phyloP scores from a whole-genome alignment of 2,329 filamentous ascomycete species.

The Claviceps africana region DNA sequence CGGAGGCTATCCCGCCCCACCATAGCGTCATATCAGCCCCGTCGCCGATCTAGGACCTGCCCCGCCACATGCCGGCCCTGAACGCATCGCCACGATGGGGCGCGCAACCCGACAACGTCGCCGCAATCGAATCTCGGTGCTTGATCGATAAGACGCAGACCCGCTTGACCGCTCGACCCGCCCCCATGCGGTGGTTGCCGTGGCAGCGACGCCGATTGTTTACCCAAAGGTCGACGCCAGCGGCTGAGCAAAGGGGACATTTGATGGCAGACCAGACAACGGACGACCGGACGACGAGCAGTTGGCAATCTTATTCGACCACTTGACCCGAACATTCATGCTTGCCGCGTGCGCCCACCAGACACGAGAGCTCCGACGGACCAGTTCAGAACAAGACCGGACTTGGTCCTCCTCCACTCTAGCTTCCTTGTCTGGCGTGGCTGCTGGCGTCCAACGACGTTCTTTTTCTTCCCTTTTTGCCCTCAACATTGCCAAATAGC shows the following conservation, averaged over 20 bases:
- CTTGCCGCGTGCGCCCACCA: too few species aligned
- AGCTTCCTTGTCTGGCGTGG: background rate
- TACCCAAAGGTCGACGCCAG: slow-evolving; percentile 8
- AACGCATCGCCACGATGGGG: too few species aligned
- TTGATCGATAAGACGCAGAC: too few species aligned
- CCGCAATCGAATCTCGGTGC: too few species aligned
- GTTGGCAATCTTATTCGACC: too few species aligned
- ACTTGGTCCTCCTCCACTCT: background rate
- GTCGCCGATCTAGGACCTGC: too few species aligned
- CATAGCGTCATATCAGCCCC: background rate
- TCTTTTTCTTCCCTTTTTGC: background rate
- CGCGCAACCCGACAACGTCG: too few species aligned
- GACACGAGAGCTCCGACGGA: too few species aligned
- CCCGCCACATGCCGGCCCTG: background rate
- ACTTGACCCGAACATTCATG: too few species aligned
- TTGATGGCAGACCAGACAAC: background rate
- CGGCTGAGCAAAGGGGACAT: background rate
- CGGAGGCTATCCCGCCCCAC: background rate
- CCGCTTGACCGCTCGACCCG: too few species aligned
- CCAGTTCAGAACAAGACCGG: too few species aligned
- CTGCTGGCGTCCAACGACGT: background rate
- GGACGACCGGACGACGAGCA: background rate
- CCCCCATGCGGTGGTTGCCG: slow-evolving; percentile 18
- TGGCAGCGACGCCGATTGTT: slow-evolving; percentile 23
- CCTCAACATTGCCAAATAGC: slow-evolving; percentile 3